Evolutionary conservation across 441 rosid species (phyloP).

Genomic region (Erysimum cheiri): DNA sequence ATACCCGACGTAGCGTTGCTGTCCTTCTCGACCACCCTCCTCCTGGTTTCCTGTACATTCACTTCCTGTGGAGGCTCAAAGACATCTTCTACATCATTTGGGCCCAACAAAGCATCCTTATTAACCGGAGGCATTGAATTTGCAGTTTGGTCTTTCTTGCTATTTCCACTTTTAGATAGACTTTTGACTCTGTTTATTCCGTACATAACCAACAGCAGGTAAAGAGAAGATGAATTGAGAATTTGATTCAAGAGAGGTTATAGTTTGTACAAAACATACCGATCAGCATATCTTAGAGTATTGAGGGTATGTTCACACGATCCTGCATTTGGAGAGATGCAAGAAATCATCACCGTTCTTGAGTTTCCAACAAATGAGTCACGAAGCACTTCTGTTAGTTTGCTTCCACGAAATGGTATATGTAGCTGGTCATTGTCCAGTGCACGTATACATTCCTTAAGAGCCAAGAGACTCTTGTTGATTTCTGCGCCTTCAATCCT

Average conservation of each 20-base stretch:
- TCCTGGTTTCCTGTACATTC: constrained; percentile 52
- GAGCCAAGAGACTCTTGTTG: constrained; percentile 96
- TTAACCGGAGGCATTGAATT: constrained; percentile 52
- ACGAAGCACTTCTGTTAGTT: constrained; percentile 94
- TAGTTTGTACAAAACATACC: constrained; percentile 50
- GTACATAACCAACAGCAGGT: constrained; percentile 10
- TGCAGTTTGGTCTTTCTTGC: constrained; percentile 64
- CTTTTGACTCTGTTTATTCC: constrained; percentile 78
- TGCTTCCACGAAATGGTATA: constrained; percentile 99
- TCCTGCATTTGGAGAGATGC: constrained; percentile 97
- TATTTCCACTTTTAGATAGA: constrained; percentile 75
- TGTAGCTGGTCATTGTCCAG: constrained; percentile 99
- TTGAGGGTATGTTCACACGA: constrained; percentile 98
- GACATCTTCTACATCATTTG: constrained; percentile 50
- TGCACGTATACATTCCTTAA: constrained; percentile 98
- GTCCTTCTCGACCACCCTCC: constrained; percentile 63
- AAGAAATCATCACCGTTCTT: constrained; percentile 98
- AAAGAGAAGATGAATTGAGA: constrained; percentile 16
- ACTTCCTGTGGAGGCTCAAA: constrained; percentile 50
- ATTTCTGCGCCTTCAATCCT: constrained; percentile 99
- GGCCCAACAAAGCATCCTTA: constrained; percentile 54
- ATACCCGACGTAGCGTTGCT: constrained; percentile 49
- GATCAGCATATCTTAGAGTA: constrained; percentile 97
- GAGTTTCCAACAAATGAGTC: constrained; percentile 98
- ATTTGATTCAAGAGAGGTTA: constrained; percentile 10